Base-by-base conservation (phyloP, 495 filamentous ascomycete genomes). In the Evernia prunastri region DNA sequence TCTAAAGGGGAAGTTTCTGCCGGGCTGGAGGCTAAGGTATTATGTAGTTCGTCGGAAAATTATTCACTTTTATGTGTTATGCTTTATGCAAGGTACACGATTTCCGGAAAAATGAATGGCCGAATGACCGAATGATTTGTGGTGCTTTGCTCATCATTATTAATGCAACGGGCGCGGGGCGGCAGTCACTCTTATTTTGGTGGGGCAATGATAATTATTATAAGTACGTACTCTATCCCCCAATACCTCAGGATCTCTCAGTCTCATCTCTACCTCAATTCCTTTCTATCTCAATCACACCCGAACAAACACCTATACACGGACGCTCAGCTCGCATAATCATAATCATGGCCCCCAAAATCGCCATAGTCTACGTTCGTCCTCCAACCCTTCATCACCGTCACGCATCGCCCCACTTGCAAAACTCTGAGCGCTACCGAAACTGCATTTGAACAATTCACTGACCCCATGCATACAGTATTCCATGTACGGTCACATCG, bases 401-500 rank as follows among this genome's bases (percentile, higher is more conserved):
- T 31, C 0, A 53, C 17, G 23, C 45, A 25, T 25, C 59, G 33
- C 59, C 39, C 61, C 61, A 13, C 33, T 47, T 35, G 25, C 23
- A 20, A 53, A 54, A 33, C n/a, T 53, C 8, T 37, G 49, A 43
- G 40, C 51, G 33, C 11, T 43, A 49, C 15, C 25, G 20, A 67
- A 40, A 65, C 51, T 58, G 57, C 64, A 64, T 69, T 71, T 69
- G 35, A 63, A 12, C 29, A 37, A 29, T 64, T 9, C 15, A 31
- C 57, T 58, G 33, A 62, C 25, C 39, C 60, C 54, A 60, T 45
- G 43, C 53, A 47, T 47, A 23, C 68, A 96, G 90, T 98, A 97
- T 80, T 96, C 93, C 68, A 89, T 91, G 81, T 98, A 95, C 78
- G 93, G 94, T 76, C 93, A 97, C 77, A 89, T 96, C 78, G 70